A percentile compares a stretch with the other conserved stretches of the same genome.
Conservation (phyloP, 2,329 filamentous ascomycete species). For the Cucurbitaria berberidis region DNA sequence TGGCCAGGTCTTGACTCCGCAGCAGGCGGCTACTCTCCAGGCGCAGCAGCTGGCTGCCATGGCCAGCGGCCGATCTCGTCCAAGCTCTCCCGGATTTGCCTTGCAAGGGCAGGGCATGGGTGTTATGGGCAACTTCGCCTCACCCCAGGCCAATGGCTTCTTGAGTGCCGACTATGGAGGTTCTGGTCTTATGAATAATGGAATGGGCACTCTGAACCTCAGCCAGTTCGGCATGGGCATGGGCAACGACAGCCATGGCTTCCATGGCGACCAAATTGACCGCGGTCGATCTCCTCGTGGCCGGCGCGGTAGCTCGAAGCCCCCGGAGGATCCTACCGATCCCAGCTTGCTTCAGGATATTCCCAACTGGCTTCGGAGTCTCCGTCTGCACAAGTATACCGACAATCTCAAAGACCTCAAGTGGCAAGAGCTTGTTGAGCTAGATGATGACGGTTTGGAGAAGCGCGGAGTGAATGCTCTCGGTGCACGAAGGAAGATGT, state of each 20-base stretch:
- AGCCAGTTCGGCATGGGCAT: constrained; percentile 67
- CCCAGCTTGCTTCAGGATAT: constrained; percentile 90
- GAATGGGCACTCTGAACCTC: constrained; percentile 73
- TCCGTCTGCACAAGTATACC: constrained; percentile 97
- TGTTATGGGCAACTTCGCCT: constrained; percentile 72
- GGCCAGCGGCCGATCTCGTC: constrained; percentile 82
- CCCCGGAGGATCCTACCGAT: constrained; percentile 96
- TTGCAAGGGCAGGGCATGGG: constrained; percentile 70
- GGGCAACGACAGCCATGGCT: constrained; percentile 70
- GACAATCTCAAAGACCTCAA: constrained; percentile 97
- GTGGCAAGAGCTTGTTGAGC: constrained; percentile 89
- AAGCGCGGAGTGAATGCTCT: constrained; percentile 93
- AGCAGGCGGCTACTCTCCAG: constrained; percentile 59
- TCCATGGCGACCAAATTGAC: constrained; percentile 89
- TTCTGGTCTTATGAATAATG: constrained; percentile 73
- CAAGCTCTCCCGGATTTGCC: constrained; percentile 85
- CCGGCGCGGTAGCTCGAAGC: constrained; percentile 92
- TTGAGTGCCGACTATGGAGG: constrained; percentile 82
- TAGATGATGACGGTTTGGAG: constrained; percentile 93
- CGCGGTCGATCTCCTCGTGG: constrained; percentile 92
- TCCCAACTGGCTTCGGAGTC: constrained; percentile 90
- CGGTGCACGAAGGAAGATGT: constrained; percentile 93
- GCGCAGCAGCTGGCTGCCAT: constrained; percentile 83
- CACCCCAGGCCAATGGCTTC: constrained; percentile 94
- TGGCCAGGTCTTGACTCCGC: constrained; percentile 78